phyloP scores from a whole-genome alignment of 495 filamentous ascomycete genomes.

The Amphirosellinia nigrospora region DNA sequence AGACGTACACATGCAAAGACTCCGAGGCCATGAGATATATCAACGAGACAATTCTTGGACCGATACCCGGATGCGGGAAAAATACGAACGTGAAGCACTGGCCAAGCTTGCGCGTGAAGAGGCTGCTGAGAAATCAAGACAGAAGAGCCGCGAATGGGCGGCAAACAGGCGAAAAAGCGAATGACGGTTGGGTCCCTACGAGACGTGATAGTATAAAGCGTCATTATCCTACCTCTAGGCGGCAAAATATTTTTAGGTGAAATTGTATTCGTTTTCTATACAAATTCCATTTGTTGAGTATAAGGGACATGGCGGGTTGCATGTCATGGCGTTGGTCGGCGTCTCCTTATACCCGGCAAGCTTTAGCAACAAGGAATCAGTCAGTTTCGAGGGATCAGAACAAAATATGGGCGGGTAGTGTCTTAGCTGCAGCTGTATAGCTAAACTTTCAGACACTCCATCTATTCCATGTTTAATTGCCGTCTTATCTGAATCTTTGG shows the following conservation, averaged over 20 bases:
- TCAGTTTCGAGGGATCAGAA: neutral
- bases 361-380: conserved; percentile 9
- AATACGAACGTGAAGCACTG: conserved; percentile 61
- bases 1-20: conserved; percentile 56
- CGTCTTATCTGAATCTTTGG: neutral
- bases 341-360: conserved; percentile 20
- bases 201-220: conserved; percentile 24
- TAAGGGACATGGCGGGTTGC: neutral
- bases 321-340: conserved; percentile 31
- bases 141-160: conserved; percentile 71
- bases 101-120: conserved; percentile 63
- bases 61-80: conserved; percentile 58
- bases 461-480: neutral
- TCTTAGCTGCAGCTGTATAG: conserved; percentile 8
- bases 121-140: conserved; percentile 69
- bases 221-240: neutral
- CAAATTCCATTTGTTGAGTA: neutral
- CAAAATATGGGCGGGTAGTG: neutral
- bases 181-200: conserved; percentile 30
- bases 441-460: neutral
- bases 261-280: conserved; percentile 24
- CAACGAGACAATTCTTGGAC: conserved; percentile 58
- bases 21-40: conserved; percentile 67
- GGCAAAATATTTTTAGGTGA: neutral
- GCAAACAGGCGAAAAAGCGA: conserved; percentile 58